These are phyloP conservation scores for Barnettozyma californica DNA, from an alignment of 805 yeast genomes.

Conservation along the genomic window DNA sequence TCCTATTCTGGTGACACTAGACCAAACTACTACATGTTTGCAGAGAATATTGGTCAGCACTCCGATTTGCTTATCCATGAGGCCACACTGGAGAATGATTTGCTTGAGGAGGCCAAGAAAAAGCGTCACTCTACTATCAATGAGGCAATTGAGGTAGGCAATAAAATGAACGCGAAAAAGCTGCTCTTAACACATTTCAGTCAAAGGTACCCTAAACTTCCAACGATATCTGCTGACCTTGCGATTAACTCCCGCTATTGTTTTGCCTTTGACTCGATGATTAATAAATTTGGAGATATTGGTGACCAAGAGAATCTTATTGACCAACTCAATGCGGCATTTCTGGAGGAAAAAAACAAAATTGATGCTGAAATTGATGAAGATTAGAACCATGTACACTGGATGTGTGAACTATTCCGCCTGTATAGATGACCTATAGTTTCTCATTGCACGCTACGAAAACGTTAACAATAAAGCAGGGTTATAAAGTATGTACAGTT, in stretches of 20 bases:
- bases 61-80: slow-evolving; percentile 86
- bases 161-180: slow-evolving; percentile 65
- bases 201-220: slow-evolving; percentile 72
- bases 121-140: slow-evolving; percentile 86
- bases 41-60: slow-evolving; percentile 51
- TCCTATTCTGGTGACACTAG: slow-evolving; percentile 96
- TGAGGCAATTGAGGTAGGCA: slow-evolving; percentile 73
- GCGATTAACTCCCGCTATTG: slow-evolving; percentile 30
- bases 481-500: not conserved
- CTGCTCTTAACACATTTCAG: slow-evolving; percentile 87
- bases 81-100: slow-evolving; percentile 81
- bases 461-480: not conserved
- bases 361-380: slow-evolving; percentile 14
- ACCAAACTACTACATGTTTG: slow-evolving; percentile 60
- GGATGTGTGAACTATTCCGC: too few species aligned
- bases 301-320: slow-evolving; percentile 30
- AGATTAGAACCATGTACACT: not conserved
- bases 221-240: slow-evolving; percentile 29
- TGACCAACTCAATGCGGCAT: slow-evolving; percentile 26
- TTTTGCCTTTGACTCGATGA: slow-evolving; percentile 68
- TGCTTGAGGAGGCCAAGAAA: slow-evolving; percentile 68
- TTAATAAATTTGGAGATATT: slow-evolving; percentile 40
- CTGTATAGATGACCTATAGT: too few species aligned
- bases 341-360: slow-evolving; percentile 26
- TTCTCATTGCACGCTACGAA: too few species aligned